phyloP scores from a whole-genome alignment of 495 filamentous ascomycete genomes.

The Penicillium verhagenii region DNA sequence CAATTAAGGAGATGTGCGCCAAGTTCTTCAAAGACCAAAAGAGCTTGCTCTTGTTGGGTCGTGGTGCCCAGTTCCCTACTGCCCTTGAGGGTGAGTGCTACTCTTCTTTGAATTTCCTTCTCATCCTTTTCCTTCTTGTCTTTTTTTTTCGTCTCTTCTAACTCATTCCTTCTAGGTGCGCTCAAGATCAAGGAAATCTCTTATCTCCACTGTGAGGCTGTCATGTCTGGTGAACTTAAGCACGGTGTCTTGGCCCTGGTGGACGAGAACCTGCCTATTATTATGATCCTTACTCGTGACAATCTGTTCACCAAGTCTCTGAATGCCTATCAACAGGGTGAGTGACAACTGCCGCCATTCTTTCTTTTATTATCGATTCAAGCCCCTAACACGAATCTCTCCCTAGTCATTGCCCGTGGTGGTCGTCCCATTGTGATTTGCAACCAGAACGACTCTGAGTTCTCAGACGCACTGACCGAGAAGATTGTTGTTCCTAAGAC shows the following conservation, averaged over 20 bases:
- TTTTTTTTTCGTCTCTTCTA: not conserved
- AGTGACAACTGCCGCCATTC: conserved; percentile 24
- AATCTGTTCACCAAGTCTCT: conserved; percentile 94
- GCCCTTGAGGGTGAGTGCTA: conserved; percentile 76
- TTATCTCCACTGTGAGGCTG: conserved; percentile 97
- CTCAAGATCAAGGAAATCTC: conserved; percentile 99
- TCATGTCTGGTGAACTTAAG: conserved; percentile 99
- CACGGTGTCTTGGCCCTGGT: conserved; percentile 96
- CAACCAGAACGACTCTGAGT: conserved; percentile 87
- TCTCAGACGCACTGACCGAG: conserved; percentile 79
- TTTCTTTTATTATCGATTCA: not conserved
- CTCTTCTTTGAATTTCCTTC: not conserved
- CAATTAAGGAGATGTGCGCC: conserved; percentile 88
- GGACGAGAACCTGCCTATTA: conserved; percentile 96
- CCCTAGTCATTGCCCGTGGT: conserved; percentile 79
- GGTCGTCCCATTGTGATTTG: conserved; percentile 98
- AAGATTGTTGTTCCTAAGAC: conserved; percentile 97
- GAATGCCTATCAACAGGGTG: conserved; percentile 97
- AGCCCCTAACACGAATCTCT: not conserved
- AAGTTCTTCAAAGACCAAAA: conserved; percentile 96
- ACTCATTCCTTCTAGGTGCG: conserved; percentile 51
- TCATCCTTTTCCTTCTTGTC: not conserved
- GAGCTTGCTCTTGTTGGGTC: conserved; percentile 85
- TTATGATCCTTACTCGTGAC: conserved; percentile 98
- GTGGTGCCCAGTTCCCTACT: conserved; percentile 94